Evolutionary conservation across 2,329 filamentous ascomycete genomes (phyloP), one percentile per base, ranked within the genome.

Genomic region (Xylaria digitata): DNA sequence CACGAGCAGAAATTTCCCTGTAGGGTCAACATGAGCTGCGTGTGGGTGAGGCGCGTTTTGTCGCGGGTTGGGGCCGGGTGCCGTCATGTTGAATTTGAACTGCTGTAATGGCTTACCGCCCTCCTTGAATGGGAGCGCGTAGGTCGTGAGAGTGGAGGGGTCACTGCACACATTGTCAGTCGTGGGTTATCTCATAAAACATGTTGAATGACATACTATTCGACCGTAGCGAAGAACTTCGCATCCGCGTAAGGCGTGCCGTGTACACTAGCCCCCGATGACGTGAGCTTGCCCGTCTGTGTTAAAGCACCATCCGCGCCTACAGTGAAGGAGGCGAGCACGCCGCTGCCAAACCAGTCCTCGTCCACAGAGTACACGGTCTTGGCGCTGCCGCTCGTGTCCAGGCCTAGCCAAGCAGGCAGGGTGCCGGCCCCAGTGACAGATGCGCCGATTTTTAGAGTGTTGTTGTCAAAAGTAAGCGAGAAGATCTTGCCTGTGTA

Each of bases 21-120:
- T 83, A 0, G 82, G 84, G 67, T 85, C 85, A 11, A 80, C 75
- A 70, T 85, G 80, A 5, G 81, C 81, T 19, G 84, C 80, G 76
- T 88, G 86, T 7, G 85, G 86, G 70, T 88, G 86, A 6, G 86
- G 80, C 5, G 80, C 81, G 63, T 87, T 82, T 74, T 89, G 86
- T n/a, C 86, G 82, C 4, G 82, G 76, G 52, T 80, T 77, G 11
- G 84, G 79, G 0, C 85, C 84, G 0, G 79, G 78, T 8, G 73
- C 70, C 2, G 77, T 67, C 78, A 83, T 79, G 67, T 79, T 81
- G 75, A 81, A 84, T 43, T 78, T 76, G 55, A 81, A 69, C 65
- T 76, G 77, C 66, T 83, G 78, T 3, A 80, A 58, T 15, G 78
- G 68, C 34, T 74, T 69, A 3, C 75, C 74, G 50, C 68, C 70